Base-by-base conservation (phyloP, 1,284 basidiomycete genomes). In the Irpex sp. region DNA sequence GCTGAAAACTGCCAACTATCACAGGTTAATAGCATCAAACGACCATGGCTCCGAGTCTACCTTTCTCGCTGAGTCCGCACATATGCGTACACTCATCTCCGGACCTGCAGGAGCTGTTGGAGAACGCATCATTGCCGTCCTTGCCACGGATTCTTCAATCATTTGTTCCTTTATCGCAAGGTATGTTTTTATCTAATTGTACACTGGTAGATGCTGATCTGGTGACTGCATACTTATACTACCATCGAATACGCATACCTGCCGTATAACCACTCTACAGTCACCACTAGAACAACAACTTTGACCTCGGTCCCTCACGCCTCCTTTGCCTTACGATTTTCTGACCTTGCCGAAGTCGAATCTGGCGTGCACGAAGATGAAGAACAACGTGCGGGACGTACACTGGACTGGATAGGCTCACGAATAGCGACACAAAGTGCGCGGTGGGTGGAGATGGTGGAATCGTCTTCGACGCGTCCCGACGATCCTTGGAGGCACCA, bases 81-180 rank as follows among this genome's bases (percentile, higher is more conserved):
- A 80, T 91, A 66, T 90, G 88, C 68, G 77, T 91, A 19, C 67
- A 90, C 48, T 78, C 85, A 3, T 90, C 90, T 2, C 79, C 81
- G 51, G 90, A 93, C 74, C 81, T 93, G 35, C 74, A 76, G 56
- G 79, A 83, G 28, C 77, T 91, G 45, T 74, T 93, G 53, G 72
- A 77, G 45, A 69, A 78, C 3, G 79, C 84, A 7, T 81, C 82
- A 0, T 74, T 93, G 12, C 90, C 90, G 1, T 78, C 85, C 28
- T 73, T 93, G 16, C 82, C 84, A 33, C 79, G 87, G 66, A 81
- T 93, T 56, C 78, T 93, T 19, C 90, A 92, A 69, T 90, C 89
- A 7, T 93, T 93, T 69, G 89, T 90, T 2, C 90, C 91, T n/a
- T 76, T 93, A 58, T 85, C 88, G 3, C 85, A 90, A 80, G 88